Percentiles rank a stretch among this genome's conserved stretches.
These are phyloP conservation scores for Talaromyces sp. DNA, from an alignment of 2,329 filamentous ascomycete species.

Conservation along the genomic window DNA sequence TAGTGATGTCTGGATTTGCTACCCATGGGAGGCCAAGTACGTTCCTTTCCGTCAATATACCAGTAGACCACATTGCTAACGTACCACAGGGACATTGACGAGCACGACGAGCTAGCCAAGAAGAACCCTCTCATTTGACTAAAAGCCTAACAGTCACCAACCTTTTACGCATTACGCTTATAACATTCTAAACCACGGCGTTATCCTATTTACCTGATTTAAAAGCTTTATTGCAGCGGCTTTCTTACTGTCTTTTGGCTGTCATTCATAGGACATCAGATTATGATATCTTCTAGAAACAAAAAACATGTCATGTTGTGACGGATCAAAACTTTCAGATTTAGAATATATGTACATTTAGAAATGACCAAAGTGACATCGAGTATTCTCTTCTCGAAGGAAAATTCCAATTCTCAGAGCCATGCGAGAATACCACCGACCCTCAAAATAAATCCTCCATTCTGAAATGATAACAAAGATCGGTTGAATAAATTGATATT, in stretches of 20 bases:
- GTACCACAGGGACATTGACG: constrained; percentile 69
- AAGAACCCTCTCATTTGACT: constrained; percentile 36
- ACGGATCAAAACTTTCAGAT: not conserved
- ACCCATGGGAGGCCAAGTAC: constrained; percentile 90
- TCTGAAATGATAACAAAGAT: not conserved
- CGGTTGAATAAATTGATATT: not conserved
- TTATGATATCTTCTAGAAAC: not conserved
- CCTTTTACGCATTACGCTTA: not conserved
- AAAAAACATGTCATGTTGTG: not conserved
- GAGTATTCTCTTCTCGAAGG: not conserved
- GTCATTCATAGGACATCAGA: not conserved
- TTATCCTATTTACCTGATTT: not conserved
- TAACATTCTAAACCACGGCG: not conserved
- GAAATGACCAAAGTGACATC: not conserved
- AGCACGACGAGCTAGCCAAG: constrained; percentile 72
- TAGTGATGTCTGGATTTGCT: constrained; percentile 96
- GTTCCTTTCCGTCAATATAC: constrained; percentile 24
- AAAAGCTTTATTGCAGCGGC: not conserved
- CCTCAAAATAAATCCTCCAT: not conserved
- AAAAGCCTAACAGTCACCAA: not conserved
- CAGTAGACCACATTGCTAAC: constrained; percentile 21
- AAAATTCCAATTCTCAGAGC: not conserved
- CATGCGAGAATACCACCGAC: not conserved
- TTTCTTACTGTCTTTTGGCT: not conserved
- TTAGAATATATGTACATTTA: constrained; percentile 3